Conservation (phyloP, 345 rosid genomes). For the Cardiospermum halicacabum region DNA sequence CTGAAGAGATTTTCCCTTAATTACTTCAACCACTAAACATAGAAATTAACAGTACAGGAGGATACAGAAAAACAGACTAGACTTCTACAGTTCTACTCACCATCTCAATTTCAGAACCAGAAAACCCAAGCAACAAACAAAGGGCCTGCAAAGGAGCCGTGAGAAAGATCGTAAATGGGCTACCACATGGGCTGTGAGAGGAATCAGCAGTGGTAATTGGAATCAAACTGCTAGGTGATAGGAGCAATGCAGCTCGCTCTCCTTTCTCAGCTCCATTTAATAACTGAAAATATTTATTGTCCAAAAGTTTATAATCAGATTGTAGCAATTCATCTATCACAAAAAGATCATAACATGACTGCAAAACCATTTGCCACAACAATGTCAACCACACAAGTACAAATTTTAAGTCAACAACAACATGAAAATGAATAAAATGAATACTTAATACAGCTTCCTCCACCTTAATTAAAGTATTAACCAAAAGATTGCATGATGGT, state of each 20-base stretch:
- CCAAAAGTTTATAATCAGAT: slow-evolving; percentile 2
- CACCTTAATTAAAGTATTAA: not conserved
- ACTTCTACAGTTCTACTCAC: slow-evolving; percentile 43
- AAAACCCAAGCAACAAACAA: slow-evolving; percentile 67
- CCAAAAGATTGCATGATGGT: not conserved
- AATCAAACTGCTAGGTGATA: slow-evolving; percentile 63
- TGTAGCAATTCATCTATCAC: not conserved
- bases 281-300: slow-evolving; percentile 33
- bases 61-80: slow-evolving; percentile 7
- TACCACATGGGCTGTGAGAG: slow-evolving; percentile 68
- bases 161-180: slow-evolving; percentile 78
- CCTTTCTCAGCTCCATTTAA: slow-evolving; percentile 90
- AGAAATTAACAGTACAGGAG: slow-evolving; percentile 12
- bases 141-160: slow-evolving; percentile 85
- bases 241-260: slow-evolving; percentile 86
- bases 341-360: too few relatives aligned
- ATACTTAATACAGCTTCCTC: not conserved
- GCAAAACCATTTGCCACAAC: not conserved
- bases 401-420: not conserved
- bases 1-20: slow-evolving; percentile 32
- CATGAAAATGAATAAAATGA: not conserved
- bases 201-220: slow-evolving; percentile 44
- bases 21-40: slow-evolving; percentile 12
- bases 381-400: not conserved
- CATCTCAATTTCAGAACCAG: slow-evolving; percentile 71